Evolutionary conservation across 1,284 basidiomycete species (phyloP).

Genomic region (Apiotrichum sp.): DNA sequence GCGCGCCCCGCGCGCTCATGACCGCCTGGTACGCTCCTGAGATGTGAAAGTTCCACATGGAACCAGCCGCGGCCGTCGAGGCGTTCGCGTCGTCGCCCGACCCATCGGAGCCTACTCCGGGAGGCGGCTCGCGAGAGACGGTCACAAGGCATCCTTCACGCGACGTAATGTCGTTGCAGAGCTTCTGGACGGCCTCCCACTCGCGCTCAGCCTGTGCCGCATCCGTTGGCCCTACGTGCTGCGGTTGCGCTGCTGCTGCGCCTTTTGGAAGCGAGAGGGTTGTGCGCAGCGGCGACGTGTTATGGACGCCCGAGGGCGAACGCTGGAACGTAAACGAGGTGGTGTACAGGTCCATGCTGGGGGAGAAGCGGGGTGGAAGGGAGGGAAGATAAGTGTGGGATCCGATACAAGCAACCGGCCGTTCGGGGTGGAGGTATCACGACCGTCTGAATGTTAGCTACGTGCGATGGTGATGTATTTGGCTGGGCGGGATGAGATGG

Average conservation of each 20-base stretch:
- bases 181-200: conserved; percentile 69
- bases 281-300: conserved; percentile 11
- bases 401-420: no score
- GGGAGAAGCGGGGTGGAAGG: not conserved
- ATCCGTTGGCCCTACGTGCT: conserved; percentile 15
- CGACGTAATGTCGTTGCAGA: conserved; percentile 70
- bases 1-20: conserved; percentile 78
- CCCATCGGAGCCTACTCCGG: not conserved
- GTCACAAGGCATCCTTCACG: conserved; percentile 75
- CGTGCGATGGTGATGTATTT: no score
- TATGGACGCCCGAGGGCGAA: conserved; percentile 8
- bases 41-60: conserved; percentile 76
- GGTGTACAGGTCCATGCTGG: conserved; percentile 82
- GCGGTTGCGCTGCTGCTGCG: conserved; percentile 26
- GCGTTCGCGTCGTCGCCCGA: not conserved
- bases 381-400: no score
- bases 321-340: conserved; percentile 56
- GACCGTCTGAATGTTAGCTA: no score
- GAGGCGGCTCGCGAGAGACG: conserved; percentile 56
- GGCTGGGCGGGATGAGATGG: no score
- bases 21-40: conserved; percentile 89
- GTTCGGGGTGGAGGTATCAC: no score
- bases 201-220: conserved; percentile 34
- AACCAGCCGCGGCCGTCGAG: conserved; percentile 1
- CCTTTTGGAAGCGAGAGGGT: conserved; percentile 21